Conservation (phyloP, 2,329 filamentous ascomycete species). For the Aspergillus clavatus region DNA sequence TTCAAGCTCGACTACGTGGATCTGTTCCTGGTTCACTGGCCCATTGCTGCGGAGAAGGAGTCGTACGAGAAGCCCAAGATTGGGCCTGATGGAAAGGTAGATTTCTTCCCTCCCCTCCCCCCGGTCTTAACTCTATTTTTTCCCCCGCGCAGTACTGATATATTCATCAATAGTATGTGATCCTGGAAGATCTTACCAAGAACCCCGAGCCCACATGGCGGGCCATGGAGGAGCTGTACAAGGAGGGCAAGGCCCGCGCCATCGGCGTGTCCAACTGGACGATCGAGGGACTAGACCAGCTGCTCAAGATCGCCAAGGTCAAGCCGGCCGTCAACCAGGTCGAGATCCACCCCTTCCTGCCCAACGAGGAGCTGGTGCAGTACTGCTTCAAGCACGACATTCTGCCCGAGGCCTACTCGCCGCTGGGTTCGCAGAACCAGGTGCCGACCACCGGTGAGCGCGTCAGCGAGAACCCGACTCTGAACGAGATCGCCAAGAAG, state of each 20-base stretch:
- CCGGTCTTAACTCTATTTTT: neutral
- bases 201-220: slow-evolving; percentile 63
- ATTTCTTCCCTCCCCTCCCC: neutral
- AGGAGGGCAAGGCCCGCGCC: slow-evolving; percentile 58
- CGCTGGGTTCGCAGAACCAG: slow-evolving; percentile 62
- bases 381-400: slow-evolving; percentile 41
- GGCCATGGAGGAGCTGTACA: slow-evolving; percentile 58
- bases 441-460: slow-evolving; percentile 65
- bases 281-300: slow-evolving; percentile 45
- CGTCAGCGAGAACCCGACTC: slow-evolving; percentile 54
- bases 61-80: slow-evolving; percentile 45
- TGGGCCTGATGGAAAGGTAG: slow-evolving; percentile 49
- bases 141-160: no score
- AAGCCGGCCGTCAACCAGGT: slow-evolving; percentile 44
- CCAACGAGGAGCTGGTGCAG: slow-evolving; percentile 41
- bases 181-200: slow-evolving; percentile 61
- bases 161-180: slow-evolving; percentile 56
- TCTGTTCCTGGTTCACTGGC: slow-evolving; percentile 58
- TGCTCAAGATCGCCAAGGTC: slow-evolving; percentile 42
- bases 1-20: slow-evolving; percentile 68
- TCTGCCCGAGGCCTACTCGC: slow-evolving; percentile 41
- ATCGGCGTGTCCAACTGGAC: slow-evolving; percentile 78
- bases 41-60: slow-evolving; percentile 49
- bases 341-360: slow-evolving; percentile 46
- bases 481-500: slow-evolving; percentile 56